Evolutionary conservation across 306 rosid species (phyloP), one percentile per base, ranked within the genome.

Genomic region (Castanopsis chinensis): DNA sequence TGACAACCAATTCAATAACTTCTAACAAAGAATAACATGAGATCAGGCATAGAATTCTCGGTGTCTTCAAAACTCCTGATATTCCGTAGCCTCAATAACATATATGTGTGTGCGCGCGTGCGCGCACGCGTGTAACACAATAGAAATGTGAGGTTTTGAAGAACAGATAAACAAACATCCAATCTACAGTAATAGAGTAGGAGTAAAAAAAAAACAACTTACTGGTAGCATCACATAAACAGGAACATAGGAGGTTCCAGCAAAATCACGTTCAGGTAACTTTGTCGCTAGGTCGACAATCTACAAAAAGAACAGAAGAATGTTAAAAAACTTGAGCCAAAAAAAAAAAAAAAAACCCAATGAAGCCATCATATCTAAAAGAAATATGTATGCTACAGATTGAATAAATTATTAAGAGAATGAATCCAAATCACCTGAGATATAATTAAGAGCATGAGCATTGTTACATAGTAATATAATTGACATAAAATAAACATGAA

Each of bases 161-260:
- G 67, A 73, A 75, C 76, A 69, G 68, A 71, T 73, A 37, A 78
- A 73, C 21, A 76, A 33, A 83, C 67, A 65, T 60, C 49, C 80
- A 71, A 76, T 25, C 60, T 59, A 72, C n/a, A 71, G 20, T 23
- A 70, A 71, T 27, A 75, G 23, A 52, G 79, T 56, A 65, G 51
- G 15, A 27, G 68, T 61, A 41, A 69, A 70, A 80, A 71, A 76
- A 30, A 76, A 43, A 74, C 73, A 60, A 88, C 96, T 87, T 83
- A 96, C 99, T 0, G 98, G 94, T 53, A 93, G 86, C 99, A 90
- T 93, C 79, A 93, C 93, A 81, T 89, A 91, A 80, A 96, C 98
- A 45, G 98, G 99, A 93, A 93, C 82, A 83, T 85, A 89, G 1
- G 93, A 79, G 21, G 94, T 89, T 85, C 94, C 92, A 41, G 93